Evolutionary conservation across 257 asterid species (phyloP).

Genomic region (Penstemon eatonii): DNA sequence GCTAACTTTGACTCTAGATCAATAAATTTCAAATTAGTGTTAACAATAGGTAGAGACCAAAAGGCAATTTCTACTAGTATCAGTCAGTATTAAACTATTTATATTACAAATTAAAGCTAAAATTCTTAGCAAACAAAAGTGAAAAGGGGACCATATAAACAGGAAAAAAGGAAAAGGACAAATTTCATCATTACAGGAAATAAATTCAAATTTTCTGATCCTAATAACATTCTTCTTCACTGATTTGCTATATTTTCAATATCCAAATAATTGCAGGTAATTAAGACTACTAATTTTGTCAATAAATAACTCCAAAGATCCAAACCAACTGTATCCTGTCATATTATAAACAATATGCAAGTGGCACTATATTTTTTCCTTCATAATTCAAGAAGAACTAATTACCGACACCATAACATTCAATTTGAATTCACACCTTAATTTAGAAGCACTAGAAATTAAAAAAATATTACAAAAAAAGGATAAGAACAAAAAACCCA

Average conservation of each 20-base stretch:
- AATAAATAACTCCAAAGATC: conserved; percentile 3
- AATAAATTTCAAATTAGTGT: too few species aligned
- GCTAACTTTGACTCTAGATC: too few species aligned
- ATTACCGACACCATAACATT: not conserved
- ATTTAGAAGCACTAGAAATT: not conserved
- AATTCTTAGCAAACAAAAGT: conserved; percentile 13
- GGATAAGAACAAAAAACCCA: not conserved
- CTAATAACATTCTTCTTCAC: conserved; percentile 4
- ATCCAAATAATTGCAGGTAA: conserved; percentile 8
- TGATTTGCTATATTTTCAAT: conserved; percentile 18
- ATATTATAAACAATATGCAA: not conserved
- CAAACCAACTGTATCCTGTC: not conserved
- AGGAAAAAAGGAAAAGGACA: conserved; percentile 3
- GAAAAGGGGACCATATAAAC: conserved; percentile 19
- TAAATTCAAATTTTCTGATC: conserved; percentile 16
- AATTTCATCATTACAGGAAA: not conserved
- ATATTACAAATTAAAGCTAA: not conserved
- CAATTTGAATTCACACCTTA: not conserved
- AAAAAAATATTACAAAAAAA: conserved; percentile 1
- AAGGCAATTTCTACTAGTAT: conserved; percentile 10
- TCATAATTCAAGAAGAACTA: not conserved
- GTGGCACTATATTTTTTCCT: not conserved
- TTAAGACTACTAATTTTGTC: conserved; percentile 6
- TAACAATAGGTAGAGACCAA: not conserved
- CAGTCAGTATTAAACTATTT: not conserved